Percentiles rank a stretch among this genome's conserved stretches.
These are phyloP conservation scores for Cadophora gregata DNA, from an alignment of 2,329 filamentous ascomycete species.

Conservation along the genomic window DNA sequence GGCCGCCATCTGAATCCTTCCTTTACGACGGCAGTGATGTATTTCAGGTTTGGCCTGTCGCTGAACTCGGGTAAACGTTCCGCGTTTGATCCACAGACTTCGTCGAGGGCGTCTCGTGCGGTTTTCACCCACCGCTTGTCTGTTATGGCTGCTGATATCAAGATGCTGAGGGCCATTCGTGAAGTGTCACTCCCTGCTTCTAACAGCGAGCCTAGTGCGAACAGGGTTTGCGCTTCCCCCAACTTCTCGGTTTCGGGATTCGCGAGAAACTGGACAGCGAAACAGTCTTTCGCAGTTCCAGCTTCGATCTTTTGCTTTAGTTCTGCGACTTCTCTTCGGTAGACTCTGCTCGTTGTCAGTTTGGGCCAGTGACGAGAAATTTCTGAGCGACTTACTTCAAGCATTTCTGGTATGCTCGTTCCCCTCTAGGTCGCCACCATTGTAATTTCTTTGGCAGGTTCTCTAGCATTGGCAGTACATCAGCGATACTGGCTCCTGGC, in stretches of 20 bases:
- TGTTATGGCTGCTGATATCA: constrained; percentile 43
- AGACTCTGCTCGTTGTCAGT: constrained; percentile 31
- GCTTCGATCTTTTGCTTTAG: constrained; percentile 37
- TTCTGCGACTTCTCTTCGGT: constrained; percentile 38
- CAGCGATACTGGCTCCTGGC: constrained; percentile 43
- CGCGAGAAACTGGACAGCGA: constrained; percentile 43
- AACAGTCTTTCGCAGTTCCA: constrained; percentile 42
- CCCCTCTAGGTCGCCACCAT: constrained; percentile 43
- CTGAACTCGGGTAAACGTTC: constrained; percentile 48
- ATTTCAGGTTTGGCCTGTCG: constrained; percentile 50
- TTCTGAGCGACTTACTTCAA: constrained; percentile 25
- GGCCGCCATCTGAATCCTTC: constrained; percentile 55
- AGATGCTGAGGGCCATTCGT: constrained; percentile 45
- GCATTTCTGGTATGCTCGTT: constrained; percentile 36
- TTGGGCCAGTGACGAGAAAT: not conserved
- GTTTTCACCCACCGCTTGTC: constrained; percentile 35
- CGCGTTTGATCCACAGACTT: constrained; percentile 47
- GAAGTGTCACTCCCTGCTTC: constrained; percentile 53
- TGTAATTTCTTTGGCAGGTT: constrained; percentile 42
- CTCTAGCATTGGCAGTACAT: constrained; percentile 44
- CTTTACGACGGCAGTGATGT: constrained; percentile 52
- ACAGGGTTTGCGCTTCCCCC: constrained; percentile 40
- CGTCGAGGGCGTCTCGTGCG: constrained; percentile 52
- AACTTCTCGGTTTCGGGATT: constrained; percentile 37
- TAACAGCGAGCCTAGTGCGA: constrained; percentile 46